phyloP scores from a whole-genome alignment of 805 yeast genomes.

The Wickerhamomyces alni region DNA sequence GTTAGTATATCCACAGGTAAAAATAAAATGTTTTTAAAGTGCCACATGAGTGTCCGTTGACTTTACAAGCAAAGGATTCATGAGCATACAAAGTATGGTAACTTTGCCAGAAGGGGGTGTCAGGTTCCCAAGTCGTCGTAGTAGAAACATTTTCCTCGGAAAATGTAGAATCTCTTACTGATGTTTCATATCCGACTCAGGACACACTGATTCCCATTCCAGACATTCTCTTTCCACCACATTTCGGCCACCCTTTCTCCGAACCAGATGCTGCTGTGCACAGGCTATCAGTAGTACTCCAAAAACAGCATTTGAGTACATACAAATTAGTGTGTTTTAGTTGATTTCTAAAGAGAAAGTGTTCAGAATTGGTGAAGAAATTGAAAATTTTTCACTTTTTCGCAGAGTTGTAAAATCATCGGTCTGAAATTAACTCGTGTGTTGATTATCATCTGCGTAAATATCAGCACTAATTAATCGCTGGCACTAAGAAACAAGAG shows the following conservation, averaged over 20 bases:
- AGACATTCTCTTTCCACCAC: constrained; percentile 17
- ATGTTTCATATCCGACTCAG: constrained; percentile 5
- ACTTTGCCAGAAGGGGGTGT: constrained; percentile 24
- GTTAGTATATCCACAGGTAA: not conserved
- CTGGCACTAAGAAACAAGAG: too few species aligned
- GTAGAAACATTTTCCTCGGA: constrained; percentile 17
- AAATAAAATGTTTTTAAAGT: constrained; percentile 13
- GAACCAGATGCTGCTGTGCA: too few species aligned
- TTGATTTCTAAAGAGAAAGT: too few species aligned
- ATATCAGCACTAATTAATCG: not conserved
- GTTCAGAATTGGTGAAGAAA: too few species aligned
- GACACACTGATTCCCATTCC: constrained; percentile 28
- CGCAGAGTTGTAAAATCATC: not conserved
- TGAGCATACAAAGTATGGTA: constrained; percentile 27
- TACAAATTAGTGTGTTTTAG: not conserved
- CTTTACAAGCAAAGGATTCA: constrained; percentile 29
- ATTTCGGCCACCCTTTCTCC: too few species aligned
- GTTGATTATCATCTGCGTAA: not conserved
- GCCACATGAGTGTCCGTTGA: constrained; percentile 43
- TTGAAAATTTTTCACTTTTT: constrained; percentile 7
- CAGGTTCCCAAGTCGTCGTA: constrained; percentile 18
- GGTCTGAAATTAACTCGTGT: not conserved
- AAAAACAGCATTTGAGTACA: not conserved
- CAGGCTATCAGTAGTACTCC: not conserved
- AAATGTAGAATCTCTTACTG: constrained; percentile 5